Evolutionary conservation across 2,329 filamentous ascomycete species (phyloP), one percentile per base, ranked within the genome.

Genomic region (Colletotrichum graminicola): DNA sequence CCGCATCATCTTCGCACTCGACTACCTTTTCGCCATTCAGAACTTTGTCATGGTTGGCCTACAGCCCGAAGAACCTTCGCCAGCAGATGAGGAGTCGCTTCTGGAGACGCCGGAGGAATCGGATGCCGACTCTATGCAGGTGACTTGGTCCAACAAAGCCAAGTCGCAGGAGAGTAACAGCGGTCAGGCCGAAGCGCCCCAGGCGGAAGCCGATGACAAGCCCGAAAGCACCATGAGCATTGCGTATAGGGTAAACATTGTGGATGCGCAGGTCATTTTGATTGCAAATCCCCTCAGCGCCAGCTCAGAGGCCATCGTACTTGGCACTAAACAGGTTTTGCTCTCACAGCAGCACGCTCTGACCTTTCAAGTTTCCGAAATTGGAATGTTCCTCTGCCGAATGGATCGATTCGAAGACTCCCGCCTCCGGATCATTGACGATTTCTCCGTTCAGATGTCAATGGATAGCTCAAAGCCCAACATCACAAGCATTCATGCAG

Each of bases 401-500:
- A 99, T 99, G 96, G 97, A 99, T 80, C 93, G 91, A 74, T 98
- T 98, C 76, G 95, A 99, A 75, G 94, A 93, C 4, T 95, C 92
- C 51, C 90, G 94, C 47, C 87, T 99, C 57, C 91, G 96, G 23
- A 97, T 99, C 73, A 89, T 99, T 41, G 97, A 99, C 78, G 95
- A 99, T 80, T 99, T 99, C 79, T 97, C 94, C 3, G 85, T 98
- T 12, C 93, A 96, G 74, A 87, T 97, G 76, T 96, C 94, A 3
- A 90, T 99, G 85, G 95, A 99, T 77, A 89, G 81, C 73, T 90
- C 89, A 0, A 83, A 85, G 61, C 78, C 83, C 0, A 91, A 90
- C 75, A 76, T 91, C 45, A 96, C 91, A 3, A 96, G 89, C 75
- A 95, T 99, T 64, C 91, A 94, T 75, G 88, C 97, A 18, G 93